Base-by-base conservation (phyloP, 2,329 filamentous ascomycete genomes). In the Apiospora phragmitis region DNA sequence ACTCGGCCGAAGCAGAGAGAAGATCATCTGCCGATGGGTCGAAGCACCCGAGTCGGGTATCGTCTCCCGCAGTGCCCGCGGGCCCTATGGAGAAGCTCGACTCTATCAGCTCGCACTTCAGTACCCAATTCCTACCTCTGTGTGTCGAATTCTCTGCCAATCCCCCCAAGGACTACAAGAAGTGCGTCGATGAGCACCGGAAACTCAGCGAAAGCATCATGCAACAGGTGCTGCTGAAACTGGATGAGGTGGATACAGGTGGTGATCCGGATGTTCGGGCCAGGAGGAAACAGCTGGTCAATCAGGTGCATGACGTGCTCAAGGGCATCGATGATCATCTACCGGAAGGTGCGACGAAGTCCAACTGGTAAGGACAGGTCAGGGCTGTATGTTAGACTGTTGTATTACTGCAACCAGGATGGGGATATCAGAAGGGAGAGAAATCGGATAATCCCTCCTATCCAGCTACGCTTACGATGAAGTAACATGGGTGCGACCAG, bases 131-230 rank as follows among this genome's bases (percentile, higher is more conserved):
- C 73, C 80, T 91, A n/a, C 92, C 92, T 0, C 79, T 91, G 8
- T 93, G 90, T 75, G 81, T 86, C 4, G 81, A 90, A 32, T 95
- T 90, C 78, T 86, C 87, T 26, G 83, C 82, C 7, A 83, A 86
- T 11, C 91, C 93, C 14, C 93, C 93, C 0, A 78, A 81, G 4
- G 92, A 94, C 68, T 77, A 83, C 49, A 90, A 91, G 79, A 94
- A 92, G 84, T 85, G 88, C 67, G 87, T 88, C 18, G 93, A 94
- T 43, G 92, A 95, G 77, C 91, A 95, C 79, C 90, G 92, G 79
- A 91, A 88, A 78, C 80, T 96, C 24, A 91, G 89, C 4, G 93
- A 96, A 83, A 93, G 91, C 5, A 87, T 94, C 49, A 85, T 96
- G 85, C 89, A 91, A 72, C 92, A 94, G 75, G 89, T 94, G 2